A percentile compares a stretch with the other conserved stretches of the same genome.
These are phyloP conservation scores for Phytophthora rubi DNA, from an alignment of 352 stramenopile genomes.

Conservation along the genomic window DNA sequence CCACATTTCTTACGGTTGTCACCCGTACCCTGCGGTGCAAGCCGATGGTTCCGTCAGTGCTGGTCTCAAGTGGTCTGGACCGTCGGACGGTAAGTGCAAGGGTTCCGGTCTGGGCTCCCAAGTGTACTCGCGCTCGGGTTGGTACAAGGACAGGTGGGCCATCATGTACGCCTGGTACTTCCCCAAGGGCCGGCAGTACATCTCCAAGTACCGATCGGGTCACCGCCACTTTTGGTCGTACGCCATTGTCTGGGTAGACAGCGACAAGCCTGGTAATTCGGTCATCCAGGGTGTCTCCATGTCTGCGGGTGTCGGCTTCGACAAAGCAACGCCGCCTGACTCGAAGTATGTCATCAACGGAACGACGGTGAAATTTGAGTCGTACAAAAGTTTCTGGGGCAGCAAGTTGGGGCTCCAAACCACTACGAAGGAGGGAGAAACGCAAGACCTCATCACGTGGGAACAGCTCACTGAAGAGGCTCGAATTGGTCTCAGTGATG, in stretches of 20 bases:
- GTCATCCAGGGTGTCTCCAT: constrained; percentile 1
- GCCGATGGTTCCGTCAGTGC: constrained; percentile 27
- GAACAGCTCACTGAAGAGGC: background rate
- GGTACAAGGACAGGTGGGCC: constrained; percentile 27
- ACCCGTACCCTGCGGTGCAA: constrained; percentile 42
- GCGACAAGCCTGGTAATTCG: background rate
- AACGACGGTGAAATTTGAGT: constrained; percentile 11
- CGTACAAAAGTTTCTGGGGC: background rate
- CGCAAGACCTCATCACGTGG: background rate
- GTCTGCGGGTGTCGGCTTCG: background rate
- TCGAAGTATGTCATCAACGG: constrained; percentile 3
- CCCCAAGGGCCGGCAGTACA: constrained; percentile 24
- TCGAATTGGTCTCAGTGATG: background rate
- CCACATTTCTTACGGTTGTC: constrained; percentile 22
- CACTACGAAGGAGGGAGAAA: background rate
- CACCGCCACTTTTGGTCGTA: constrained; percentile 10
- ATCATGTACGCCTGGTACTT: constrained; percentile 38
- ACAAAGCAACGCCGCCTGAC: background rate
- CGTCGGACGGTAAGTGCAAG: constrained; percentile 26
- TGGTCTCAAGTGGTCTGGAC: constrained; percentile 32
- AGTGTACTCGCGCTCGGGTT: constrained; percentile 25
- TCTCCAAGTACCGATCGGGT: background rate
- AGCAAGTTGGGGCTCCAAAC: background rate
- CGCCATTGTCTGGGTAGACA: constrained; percentile 13
- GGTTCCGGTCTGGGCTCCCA: constrained; percentile 28